Conservation (phyloP, 176 grass and related monocot species). For the Puccinellia tenuiflora region DNA sequence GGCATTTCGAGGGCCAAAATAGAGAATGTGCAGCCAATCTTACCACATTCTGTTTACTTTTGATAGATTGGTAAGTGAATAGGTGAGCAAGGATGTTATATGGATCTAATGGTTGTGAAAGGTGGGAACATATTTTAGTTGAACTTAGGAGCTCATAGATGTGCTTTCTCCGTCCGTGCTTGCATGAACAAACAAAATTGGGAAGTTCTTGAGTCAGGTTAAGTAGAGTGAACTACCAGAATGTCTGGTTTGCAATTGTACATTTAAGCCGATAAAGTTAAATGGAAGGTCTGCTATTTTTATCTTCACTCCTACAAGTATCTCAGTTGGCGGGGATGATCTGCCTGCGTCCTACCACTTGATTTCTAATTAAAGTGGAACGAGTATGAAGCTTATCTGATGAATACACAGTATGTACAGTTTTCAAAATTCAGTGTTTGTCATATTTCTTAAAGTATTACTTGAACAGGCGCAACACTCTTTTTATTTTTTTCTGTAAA, state of each 20-base stretch:
- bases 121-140: background rate
- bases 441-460: constrained; percentile 9
- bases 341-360: background rate
- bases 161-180: background rate
- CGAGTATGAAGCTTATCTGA: constrained; percentile 4
- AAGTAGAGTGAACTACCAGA: background rate
- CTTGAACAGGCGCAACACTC: constrained; percentile 25
- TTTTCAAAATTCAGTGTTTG: constrained; percentile 21
- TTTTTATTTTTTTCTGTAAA: constrained; percentile 10
- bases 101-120: background rate
- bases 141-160: background rate
- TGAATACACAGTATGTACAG: background rate
- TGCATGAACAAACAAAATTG: background rate
- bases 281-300: background rate
- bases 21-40: background rate
- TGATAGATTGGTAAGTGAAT: background rate
- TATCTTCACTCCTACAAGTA: background rate
- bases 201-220: background rate
- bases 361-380: constrained; percentile 4
- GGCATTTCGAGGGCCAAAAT: background rate
- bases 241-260: background rate
- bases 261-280: background rate
- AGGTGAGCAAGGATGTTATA: background rate
- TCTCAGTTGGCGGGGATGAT: background rate
- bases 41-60: background rate